A percentile compares a stretch with the other conserved stretches of the same genome.
Conservation (phyloP, 345 rosid species). For the Aethionema arabicum region DNA sequence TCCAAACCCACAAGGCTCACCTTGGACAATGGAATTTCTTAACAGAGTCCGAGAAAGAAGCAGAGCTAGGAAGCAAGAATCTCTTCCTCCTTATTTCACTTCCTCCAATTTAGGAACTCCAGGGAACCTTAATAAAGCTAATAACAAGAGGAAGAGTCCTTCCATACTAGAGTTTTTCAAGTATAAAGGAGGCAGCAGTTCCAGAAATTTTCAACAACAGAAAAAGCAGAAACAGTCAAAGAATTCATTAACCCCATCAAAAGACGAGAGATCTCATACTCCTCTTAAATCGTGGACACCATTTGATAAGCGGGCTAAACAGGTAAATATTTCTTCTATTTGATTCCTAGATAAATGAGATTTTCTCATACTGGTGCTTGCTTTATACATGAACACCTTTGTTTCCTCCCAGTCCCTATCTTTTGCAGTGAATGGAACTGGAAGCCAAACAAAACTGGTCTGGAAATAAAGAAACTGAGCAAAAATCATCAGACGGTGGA, state of each 20-base stretch:
- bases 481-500: neutral
- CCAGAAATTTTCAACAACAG: conserved; percentile 41
- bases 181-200: conserved; percentile 64
- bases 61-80: conserved; percentile 51
- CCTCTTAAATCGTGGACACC: conserved; percentile 57
- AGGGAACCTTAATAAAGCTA: conserved; percentile 44
- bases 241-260: conserved; percentile 41
- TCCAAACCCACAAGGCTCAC: conserved; percentile 56
- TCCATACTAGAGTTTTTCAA: conserved; percentile 78
- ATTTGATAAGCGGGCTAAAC: conserved; percentile 70
- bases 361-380: conserved; percentile 3
- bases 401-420: conserved; percentile 58
- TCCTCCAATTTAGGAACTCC: conserved; percentile 39
- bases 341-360: conserved; percentile 1
- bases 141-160: conserved; percentile 62
- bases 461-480: conserved; percentile 52
- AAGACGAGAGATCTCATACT: conserved; percentile 41
- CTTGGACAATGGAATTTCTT: conserved; percentile 94
- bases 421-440: conserved; percentile 49
- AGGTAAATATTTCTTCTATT: conserved; percentile 33
- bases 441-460: conserved; percentile 73
- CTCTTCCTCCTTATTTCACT: conserved; percentile 51
- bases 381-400: neutral
- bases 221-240: conserved; percentile 58
- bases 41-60: conserved; percentile 79